Evolutionary conservation across 352 stramenopile genomes (phyloP), one percentile per base, ranked within the genome.

Genomic region (Pseudoperonospora humuli): DNA sequence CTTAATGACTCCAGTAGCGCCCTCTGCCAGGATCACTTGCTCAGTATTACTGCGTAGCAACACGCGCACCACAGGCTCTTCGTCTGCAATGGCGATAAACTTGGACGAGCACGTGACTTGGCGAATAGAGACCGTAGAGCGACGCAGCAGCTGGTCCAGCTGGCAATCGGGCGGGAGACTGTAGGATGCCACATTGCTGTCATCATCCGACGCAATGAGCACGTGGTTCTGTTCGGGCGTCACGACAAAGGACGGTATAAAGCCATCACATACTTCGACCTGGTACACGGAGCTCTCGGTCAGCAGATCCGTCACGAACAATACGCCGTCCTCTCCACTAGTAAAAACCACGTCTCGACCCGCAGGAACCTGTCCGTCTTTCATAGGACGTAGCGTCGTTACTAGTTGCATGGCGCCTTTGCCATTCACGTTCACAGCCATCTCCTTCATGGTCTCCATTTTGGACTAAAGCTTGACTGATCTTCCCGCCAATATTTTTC

Each of bases 361-460:
- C 4, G 45, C 43, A 24, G 58, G 50, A 5, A 67, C 37, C 15
- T 58, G 27, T 0, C 48, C 50, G 45, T 70, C 64, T 14, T 65
- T 58, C 29, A 83, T 51, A 2, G 70, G 46, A 13, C 35, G 47
- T 7, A 40, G 27, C 10, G 61, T 54, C 26, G 56, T 67, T 39
- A 83, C 66, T 18, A 80, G 45, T 45, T 69, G 55, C 70, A 89
- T 84, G 50, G 68, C 55, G 23, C 77, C 77, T 41, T 74, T 75
- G 39, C 77, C 77, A 8, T 75, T 76, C 29, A 79, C 60, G 45
- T 89, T 86, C 18, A 85, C 71, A 18, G 72, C 57, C 42, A 89
- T 70, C 67, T 89, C 70, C 64, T 81, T 82, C 70, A 89, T 84
- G 5, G 51, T 80, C 52, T 84, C 75, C 75, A 84, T 50, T 14